Evolutionary conservation across 768 basidiomycete genomes (phyloP).

Genomic region (Mycena maculata): DNA sequence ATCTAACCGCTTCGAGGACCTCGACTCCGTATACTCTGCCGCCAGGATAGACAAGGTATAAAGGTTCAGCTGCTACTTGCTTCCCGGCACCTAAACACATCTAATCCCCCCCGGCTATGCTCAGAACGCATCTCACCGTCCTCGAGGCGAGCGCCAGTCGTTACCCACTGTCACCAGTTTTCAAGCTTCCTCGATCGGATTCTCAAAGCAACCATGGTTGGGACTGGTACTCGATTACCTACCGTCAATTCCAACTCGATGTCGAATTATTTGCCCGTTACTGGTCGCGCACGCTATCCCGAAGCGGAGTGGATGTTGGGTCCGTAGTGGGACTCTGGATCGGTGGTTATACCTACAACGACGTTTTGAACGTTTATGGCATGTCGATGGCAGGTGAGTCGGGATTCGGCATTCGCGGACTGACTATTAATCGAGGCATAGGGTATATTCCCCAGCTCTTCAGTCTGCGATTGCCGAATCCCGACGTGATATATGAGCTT

Average conservation of each 20-base stretch:
- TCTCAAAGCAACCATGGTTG: slow-evolving; percentile 41
- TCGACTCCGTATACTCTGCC: slow-evolving; percentile 38
- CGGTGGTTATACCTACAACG: slow-evolving; percentile 69
- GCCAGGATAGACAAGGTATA: slow-evolving; percentile 35
- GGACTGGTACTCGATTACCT: slow-evolving; percentile 62
- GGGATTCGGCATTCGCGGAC: background rate
- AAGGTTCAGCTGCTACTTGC: slow-evolving; percentile 32
- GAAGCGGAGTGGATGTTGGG: slow-evolving; percentile 54
- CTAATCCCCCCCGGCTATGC: slow-evolving; percentile 38
- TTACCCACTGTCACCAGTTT: slow-evolving; percentile 59
- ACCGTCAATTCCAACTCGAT: slow-evolving; percentile 62
- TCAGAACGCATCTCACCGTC: slow-evolving; percentile 64
- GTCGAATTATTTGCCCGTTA: slow-evolving; percentile 67
- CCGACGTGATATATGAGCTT: slow-evolving; percentile 71
- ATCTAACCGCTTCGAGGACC: slow-evolving; percentile 38
- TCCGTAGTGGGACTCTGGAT: slow-evolving; percentile 76
- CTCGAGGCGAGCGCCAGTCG: slow-evolving; percentile 60
- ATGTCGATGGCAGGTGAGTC: slow-evolving; percentile 63
- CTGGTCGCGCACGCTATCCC: slow-evolving; percentile 59
- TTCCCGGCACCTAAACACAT: slow-evolving; percentile 35
- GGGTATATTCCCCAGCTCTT: slow-evolving; percentile 75
- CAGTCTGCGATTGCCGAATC: slow-evolving; percentile 67
- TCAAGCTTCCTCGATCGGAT: slow-evolving; percentile 62
- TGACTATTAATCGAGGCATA: background rate
- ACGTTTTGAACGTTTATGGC: slow-evolving; percentile 72